Conservation (phyloP, 768 basidiomycete genomes). For the Rhizopogon sp. region DNA sequence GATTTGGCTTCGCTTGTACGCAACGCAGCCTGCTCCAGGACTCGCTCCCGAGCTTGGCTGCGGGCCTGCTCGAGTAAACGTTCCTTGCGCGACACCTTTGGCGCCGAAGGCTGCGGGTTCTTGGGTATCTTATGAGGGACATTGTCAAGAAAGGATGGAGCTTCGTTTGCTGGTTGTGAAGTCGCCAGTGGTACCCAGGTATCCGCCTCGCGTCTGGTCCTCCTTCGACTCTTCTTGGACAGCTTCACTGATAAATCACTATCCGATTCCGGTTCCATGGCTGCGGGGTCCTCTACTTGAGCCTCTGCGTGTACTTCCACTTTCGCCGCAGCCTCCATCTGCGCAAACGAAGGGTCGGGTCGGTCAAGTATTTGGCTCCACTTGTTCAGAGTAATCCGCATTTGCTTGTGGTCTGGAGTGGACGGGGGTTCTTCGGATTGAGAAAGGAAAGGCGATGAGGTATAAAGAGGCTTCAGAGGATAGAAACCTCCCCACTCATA, state of each 20-base stretch:
- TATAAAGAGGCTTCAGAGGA: conserved; percentile 23
- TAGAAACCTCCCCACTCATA: conserved; percentile 28
- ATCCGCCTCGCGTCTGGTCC: neutral
- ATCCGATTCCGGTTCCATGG: neutral
- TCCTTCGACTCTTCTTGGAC: conserved; percentile 1
- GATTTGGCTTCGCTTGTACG: neutral
- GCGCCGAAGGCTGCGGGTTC: neutral
- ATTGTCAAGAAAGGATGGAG: neutral
- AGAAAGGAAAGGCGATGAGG: conserved; percentile 21
- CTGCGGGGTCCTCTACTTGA: neutral
- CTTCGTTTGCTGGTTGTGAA: neutral
- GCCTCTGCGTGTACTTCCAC: neutral
- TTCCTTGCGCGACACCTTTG: conserved; percentile 2
- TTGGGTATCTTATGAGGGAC: neutral
- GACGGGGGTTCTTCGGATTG: conserved; percentile 8
- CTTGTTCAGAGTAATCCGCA: conserved; percentile 28
- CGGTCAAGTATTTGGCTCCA: conserved; percentile 29
- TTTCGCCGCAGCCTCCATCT: conserved; percentile 14
- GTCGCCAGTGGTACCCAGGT: neutral
- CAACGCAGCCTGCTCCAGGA: neutral
- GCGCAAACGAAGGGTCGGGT: conserved; percentile 27
- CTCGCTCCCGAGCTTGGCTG: conserved; percentile 2
- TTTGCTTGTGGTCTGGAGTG: conserved; percentile 17
- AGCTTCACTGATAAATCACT: neutral
- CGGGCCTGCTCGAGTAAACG: conserved; percentile 4